phyloP scores from a whole-genome alignment of 371 early-diverging fungal genomes.

The Mortierella sp. region DNA sequence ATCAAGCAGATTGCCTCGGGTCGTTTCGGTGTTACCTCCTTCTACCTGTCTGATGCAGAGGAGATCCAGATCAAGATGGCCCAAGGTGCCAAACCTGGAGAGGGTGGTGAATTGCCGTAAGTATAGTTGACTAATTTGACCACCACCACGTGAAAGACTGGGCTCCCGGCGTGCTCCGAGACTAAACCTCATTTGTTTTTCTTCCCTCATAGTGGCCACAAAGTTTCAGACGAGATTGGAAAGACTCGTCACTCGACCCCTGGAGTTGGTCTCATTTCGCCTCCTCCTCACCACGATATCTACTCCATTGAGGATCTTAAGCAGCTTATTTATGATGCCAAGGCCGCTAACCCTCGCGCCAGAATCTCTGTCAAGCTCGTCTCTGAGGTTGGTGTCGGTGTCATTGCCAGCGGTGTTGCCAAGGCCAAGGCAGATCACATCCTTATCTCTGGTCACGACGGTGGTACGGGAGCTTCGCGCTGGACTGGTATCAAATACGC shows the following conservation, averaged over 20 bases:
- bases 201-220: conserved; percentile 69
- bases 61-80: conserved; percentile 99
- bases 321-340: conserved; percentile 96
- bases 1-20: conserved; percentile 99
- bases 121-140: conserved; percentile 1
- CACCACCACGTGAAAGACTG: conserved; percentile 13
- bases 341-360: conserved; percentile 90
- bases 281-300: conserved; percentile 98
- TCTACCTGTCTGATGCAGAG: conserved; percentile 92
- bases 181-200: conserved; percentile 53
- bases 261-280: conserved; percentile 95
- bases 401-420: conserved; percentile 96
- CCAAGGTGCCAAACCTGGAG: conserved; percentile 98
- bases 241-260: conserved; percentile 94
- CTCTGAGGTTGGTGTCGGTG: conserved; percentile 96
- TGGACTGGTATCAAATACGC: conserved; percentile 99
- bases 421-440: conserved; percentile 98
- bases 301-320: conserved; percentile 97
- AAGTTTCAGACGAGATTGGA: conserved; percentile 92
- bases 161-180: conserved; percentile 43
- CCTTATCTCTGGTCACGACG: conserved; percentile 95
- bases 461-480: conserved; percentile 97
- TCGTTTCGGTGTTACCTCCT: conserved; percentile 96
- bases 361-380: conserved; percentile 97
- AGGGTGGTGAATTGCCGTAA: conserved; percentile 83